A percentile compares a stretch with the other conserved stretches of the same genome.
phyloP scores from a whole-genome alignment of 2,329 filamentous ascomycete species.

The Arthrinium phaeospermum region DNA sequence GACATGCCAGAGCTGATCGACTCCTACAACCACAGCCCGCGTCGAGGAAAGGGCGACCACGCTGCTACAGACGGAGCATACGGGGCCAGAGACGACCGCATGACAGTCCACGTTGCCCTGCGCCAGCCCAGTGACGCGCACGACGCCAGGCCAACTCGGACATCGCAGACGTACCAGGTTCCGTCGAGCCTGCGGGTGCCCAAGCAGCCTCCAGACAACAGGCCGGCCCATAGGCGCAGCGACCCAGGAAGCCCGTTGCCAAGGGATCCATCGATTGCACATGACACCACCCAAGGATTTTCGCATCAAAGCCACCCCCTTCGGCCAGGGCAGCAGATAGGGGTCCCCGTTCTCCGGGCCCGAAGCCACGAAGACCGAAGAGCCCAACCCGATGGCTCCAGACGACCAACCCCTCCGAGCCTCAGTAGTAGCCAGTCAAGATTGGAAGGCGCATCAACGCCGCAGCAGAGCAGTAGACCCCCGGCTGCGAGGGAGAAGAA shows the following conservation, averaged over 20 bases:
- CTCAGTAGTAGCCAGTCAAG: background rate
- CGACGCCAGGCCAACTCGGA: background rate
- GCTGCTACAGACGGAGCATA: background rate
- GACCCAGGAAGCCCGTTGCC: background rate
- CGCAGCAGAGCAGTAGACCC: background rate
- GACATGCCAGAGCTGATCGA: slow-evolving; percentile 11
- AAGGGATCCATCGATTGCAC: background rate
- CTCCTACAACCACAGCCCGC: background rate
- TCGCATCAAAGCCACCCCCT: background rate
- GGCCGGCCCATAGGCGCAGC: background rate
- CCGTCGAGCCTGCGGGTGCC: slow-evolving; percentile 11
- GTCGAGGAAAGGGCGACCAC: background rate
- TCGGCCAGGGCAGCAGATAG: background rate
- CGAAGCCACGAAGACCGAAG: slow-evolving; percentile 5
- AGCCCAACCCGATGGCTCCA: background rate
- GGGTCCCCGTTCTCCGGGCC: background rate
- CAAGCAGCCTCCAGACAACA: background rate
- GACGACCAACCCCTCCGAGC: background rate
- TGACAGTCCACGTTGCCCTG: background rate
- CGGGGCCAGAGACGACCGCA: background rate
- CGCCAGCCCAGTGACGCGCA: background rate
- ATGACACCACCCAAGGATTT: background rate
- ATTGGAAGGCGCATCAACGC: background rate
- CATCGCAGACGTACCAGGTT: background rate
- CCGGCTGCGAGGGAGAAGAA: background rate